Evolutionary conservation across 1,139 yeast species (phyloP).

Genomic region (Nadsonia commutata): DNA sequence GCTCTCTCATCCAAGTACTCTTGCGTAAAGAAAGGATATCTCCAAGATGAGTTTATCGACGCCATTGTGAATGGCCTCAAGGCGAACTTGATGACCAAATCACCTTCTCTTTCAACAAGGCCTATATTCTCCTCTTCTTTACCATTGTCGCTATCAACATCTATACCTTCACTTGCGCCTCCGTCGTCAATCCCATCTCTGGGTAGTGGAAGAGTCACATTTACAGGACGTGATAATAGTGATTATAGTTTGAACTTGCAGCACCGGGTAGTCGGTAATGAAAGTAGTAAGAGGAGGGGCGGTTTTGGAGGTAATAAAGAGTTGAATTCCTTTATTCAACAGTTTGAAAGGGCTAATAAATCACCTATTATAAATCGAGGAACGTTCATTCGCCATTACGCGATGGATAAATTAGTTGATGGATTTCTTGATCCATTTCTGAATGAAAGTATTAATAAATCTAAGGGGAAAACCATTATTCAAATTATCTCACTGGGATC

Average conservation of each 20-base stretch:
- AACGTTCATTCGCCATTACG: constrained; percentile 57
- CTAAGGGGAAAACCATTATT: constrained; percentile 17
- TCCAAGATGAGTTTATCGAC: constrained; percentile 38
- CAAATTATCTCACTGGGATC: constrained; percentile 82
- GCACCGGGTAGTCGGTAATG: too few relatives aligned
- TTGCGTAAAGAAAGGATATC: constrained; percentile 40
- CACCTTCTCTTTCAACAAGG: constrained; percentile 3
- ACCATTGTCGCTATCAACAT: background rate
- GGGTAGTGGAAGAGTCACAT: background rate
- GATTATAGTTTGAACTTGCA: too few relatives aligned
- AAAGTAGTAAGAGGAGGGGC: constrained; percentile 8
- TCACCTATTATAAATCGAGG: constrained; percentile 45
- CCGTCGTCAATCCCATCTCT: too few relatives aligned
- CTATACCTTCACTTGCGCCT: background rate
- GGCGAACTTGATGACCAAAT: constrained; percentile 9
- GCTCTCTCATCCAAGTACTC: constrained; percentile 64
- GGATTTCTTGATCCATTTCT: constrained; percentile 28
- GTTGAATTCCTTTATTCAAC: constrained; percentile 1
- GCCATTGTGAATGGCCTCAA: constrained; percentile 28
- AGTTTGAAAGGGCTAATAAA: constrained; percentile 1
- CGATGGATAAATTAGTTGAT: constrained; percentile 42
- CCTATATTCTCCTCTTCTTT: constrained; percentile 8
- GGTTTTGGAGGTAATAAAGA: constrained; percentile 5
- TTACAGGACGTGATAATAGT: background rate
- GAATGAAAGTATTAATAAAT: constrained; percentile 7